Conservation (phyloP, 2,329 filamentous ascomycete genomes). For the Fusarium vanettenii region DNA sequence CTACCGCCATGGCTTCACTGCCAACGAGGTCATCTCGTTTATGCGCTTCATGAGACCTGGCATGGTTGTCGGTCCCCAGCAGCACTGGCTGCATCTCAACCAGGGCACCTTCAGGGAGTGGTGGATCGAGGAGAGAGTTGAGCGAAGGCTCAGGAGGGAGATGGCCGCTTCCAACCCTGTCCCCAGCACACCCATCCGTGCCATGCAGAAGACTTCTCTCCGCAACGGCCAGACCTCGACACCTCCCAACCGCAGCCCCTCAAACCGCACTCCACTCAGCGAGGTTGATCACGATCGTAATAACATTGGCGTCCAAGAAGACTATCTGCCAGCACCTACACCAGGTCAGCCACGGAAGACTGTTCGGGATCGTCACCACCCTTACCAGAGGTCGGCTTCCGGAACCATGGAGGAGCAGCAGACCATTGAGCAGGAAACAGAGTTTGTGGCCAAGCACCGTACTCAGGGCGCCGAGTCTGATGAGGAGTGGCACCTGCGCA, state of each 20-base stretch:
- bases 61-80: slow-evolving; percentile 98
- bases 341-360: slow-evolving; percentile 96
- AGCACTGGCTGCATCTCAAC: slow-evolving; percentile 98
- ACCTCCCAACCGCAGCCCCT: slow-evolving; percentile 82
- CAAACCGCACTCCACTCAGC: slow-evolving; percentile 86
- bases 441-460: slow-evolving; percentile 70
- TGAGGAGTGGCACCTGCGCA: slow-evolving; percentile 83
- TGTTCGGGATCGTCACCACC: slow-evolving; percentile 81
- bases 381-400: slow-evolving; percentile 71
- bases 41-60: slow-evolving; percentile 99
- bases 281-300: slow-evolving; percentile 88
- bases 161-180: slow-evolving; percentile 60
- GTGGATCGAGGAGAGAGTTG: slow-evolving; percentile 92
- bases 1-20: slow-evolving; percentile 96
- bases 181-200: slow-evolving; percentile 71
- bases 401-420: slow-evolving; percentile 62
- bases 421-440: slow-evolving; percentile 67
- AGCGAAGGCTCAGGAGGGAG: slow-evolving; percentile 73
- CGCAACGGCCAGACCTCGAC: slow-evolving; percentile 81
- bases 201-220: slow-evolving; percentile 68
- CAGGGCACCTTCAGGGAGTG: slow-evolving; percentile 98
- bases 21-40: slow-evolving; percentile 96
- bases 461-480: slow-evolving; percentile 78
- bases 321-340: slow-evolving; percentile 93
- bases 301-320: slow-evolving; percentile 78